These are phyloP conservation scores for Xylariomycetidae sp. DNA, from an alignment of 2,329 filamentous ascomycete genomes.

Conservation along the genomic window DNA sequence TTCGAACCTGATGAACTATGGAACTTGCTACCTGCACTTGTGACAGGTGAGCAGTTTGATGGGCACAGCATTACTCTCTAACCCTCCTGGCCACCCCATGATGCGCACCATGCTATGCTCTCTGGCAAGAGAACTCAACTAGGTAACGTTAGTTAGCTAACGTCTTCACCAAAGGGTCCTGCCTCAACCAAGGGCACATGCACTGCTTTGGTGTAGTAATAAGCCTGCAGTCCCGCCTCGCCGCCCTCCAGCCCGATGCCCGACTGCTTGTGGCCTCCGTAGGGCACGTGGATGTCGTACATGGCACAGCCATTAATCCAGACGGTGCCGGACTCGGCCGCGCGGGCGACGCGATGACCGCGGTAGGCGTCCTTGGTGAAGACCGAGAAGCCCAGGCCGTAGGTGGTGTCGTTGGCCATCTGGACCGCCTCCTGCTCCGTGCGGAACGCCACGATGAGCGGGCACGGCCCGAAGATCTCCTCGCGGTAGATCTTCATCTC, in stretches of 20 bases:
- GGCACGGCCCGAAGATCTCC: constrained; percentile 14
- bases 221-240: not conserved
- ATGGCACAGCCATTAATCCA: constrained; percentile 1
- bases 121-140: too few species aligned
- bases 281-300: not conserved
- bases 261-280: constrained; percentile 1
- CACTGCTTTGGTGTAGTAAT: constrained; percentile 1
- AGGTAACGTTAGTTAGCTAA: too few species aligned
- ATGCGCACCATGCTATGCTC: too few species aligned
- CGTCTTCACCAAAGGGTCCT: too few species aligned
- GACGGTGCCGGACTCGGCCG: constrained; percentile 1
- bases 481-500: constrained; percentile 9
- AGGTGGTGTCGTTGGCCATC: constrained; percentile 55
- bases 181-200: not conserved
- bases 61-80: too few species aligned
- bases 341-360: constrained; percentile 1
- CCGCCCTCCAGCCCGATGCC: constrained; percentile 1
- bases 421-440: constrained; percentile 58
- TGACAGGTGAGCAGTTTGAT: too few species aligned
- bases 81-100: too few species aligned
- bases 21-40: too few species aligned
- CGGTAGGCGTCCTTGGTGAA: constrained; percentile 52
- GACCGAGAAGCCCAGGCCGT: constrained; percentile 59
- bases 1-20: too few species aligned
- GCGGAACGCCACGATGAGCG: constrained; percentile 55